A percentile compares a stretch with the other conserved stretches of the same genome.
These are phyloP conservation scores for Ganoderma meredithae DNA, from an alignment of 1,284 basidiomycete genomes.

Conservation along the genomic window DNA sequence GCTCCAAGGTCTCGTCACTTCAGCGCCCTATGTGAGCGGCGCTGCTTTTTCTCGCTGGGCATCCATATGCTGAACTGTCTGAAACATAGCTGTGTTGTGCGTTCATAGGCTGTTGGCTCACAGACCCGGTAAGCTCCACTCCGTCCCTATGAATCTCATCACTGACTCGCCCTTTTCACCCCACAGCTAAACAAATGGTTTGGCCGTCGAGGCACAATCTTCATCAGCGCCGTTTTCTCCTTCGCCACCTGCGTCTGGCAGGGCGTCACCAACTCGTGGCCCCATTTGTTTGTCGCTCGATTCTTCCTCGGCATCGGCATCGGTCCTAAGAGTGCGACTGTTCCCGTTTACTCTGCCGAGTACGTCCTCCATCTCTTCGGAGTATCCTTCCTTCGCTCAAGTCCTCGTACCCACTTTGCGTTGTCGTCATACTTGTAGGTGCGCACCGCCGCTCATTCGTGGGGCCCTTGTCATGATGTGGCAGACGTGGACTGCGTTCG, in stretches of 20 bases:
- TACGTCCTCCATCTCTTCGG: neutral
- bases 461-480: conserved; percentile 85
- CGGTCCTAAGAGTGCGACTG: conserved; percentile 71
- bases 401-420: neutral
- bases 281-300: conserved; percentile 72
- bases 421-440: conserved; percentile 31
- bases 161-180: neutral
- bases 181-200: conserved; percentile 63
- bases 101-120: conserved; percentile 73
- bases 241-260: conserved; percentile 77
- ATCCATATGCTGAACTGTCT: neutral
- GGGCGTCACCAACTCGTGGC: conserved; percentile 74
- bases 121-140: conserved; percentile 55
- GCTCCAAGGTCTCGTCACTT: conserved; percentile 79
- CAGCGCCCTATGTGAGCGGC: conserved; percentile 68
- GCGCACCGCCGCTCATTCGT: conserved; percentile 73
- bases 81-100: conserved; percentile 57
- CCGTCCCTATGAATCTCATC: neutral
- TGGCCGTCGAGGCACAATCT: conserved; percentile 81
- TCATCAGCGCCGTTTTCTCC: conserved; percentile 69
- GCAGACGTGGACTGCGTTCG: conserved; percentile 81
- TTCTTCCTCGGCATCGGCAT: conserved; percentile 77
- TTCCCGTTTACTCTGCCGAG: conserved; percentile 74
- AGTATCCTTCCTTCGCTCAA: too few relatives aligned
- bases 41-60: conserved; percentile 23